phyloP scores from a whole-genome alignment of 2,329 filamentous ascomycete genomes.

The Shiraia bambusicola region DNA sequence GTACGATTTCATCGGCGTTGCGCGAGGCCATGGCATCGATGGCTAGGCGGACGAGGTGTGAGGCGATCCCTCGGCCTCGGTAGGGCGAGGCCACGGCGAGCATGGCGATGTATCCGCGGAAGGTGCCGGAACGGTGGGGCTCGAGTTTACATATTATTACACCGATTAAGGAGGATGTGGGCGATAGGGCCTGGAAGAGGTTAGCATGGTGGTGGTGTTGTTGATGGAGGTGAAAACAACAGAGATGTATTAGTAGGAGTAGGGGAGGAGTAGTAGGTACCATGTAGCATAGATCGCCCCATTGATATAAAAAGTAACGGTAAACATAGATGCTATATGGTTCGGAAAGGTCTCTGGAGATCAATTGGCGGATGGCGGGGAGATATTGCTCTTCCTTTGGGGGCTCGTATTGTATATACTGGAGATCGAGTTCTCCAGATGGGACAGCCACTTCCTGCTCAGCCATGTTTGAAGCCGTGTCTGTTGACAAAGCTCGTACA shows the following conservation, averaged over 20 bases:
- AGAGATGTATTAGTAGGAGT: background rate
- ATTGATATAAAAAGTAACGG: constrained; percentile 96
- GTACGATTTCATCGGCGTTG: constrained; percentile 87
- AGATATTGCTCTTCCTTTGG: constrained; percentile 68
- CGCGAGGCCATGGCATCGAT: constrained; percentile 86
- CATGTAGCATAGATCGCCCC: constrained; percentile 97
- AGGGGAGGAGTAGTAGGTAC: constrained; percentile 48
- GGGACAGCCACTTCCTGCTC: constrained; percentile 7
- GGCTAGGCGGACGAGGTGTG: constrained; percentile 81
- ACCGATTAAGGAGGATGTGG: constrained; percentile 67
- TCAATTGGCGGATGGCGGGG: constrained; percentile 84
- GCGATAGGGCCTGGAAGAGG: constrained; percentile 33
- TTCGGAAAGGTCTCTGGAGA: constrained; percentile 94
- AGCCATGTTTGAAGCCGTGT: constrained; percentile 13
- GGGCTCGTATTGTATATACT: constrained; percentile 62
- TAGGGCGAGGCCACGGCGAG: constrained; percentile 81
- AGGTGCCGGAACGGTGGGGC: constrained; percentile 78
- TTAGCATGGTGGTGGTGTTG: background rate
- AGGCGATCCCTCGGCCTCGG: constrained; percentile 82
- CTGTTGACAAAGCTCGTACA: background rate
- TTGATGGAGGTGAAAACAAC: too few relatives aligned
- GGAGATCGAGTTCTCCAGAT: constrained; percentile 43
- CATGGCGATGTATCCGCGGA: constrained; percentile 97
- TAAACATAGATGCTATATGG: constrained; percentile 99
- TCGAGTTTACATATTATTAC: constrained; percentile 96